Conservation (phyloP, 2,329 filamentous ascomycete species). For the Diaporthe amygdali region DNA sequence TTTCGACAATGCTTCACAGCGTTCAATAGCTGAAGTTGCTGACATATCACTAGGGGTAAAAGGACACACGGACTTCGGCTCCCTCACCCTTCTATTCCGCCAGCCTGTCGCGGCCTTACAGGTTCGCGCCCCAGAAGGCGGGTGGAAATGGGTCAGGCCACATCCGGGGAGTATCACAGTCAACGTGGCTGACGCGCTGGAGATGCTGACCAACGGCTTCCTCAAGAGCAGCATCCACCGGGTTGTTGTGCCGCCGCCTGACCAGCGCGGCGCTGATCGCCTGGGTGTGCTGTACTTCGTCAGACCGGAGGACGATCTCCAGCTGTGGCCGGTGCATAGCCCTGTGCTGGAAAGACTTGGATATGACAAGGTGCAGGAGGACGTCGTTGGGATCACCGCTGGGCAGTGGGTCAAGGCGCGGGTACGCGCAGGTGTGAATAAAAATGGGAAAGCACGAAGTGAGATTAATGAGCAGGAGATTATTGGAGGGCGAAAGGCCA, state of each 20-base stretch:
- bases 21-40: background rate
- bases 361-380: slow-evolving; percentile 31
- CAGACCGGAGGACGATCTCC: slow-evolving; percentile 39
- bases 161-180: slow-evolving; percentile 56
- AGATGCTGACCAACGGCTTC: slow-evolving; percentile 52
- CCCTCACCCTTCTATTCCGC: slow-evolving; percentile 57
- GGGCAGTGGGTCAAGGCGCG: slow-evolving; percentile 42
- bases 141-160: slow-evolving; percentile 51
- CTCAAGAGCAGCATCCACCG: slow-evolving; percentile 50
- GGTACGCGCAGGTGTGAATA: slow-evolving; percentile 28
- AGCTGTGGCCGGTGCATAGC: slow-evolving; percentile 38
- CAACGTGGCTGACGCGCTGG: slow-evolving; percentile 55
- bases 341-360: slow-evolving; percentile 38
- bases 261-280: slow-evolving; percentile 40
- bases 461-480: background rate
- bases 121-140: slow-evolving; percentile 20
- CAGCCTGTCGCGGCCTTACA: slow-evolving; percentile 60
- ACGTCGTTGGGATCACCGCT: slow-evolving; percentile 38
- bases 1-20: background rate
- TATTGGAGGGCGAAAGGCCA: background rate
- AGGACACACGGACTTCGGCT: slow-evolving; percentile 59
- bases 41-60: slow-evolving; percentile 41
- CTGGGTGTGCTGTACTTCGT: slow-evolving; percentile 48
- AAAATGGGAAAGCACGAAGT: background rate
- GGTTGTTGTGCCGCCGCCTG: slow-evolving; percentile 47